A percentile compares a stretch with the other conserved stretches of the same genome.
These are phyloP conservation scores for Pichia deserticola DNA, from an alignment of 805 yeast species.

Conservation along the genomic window DNA sequence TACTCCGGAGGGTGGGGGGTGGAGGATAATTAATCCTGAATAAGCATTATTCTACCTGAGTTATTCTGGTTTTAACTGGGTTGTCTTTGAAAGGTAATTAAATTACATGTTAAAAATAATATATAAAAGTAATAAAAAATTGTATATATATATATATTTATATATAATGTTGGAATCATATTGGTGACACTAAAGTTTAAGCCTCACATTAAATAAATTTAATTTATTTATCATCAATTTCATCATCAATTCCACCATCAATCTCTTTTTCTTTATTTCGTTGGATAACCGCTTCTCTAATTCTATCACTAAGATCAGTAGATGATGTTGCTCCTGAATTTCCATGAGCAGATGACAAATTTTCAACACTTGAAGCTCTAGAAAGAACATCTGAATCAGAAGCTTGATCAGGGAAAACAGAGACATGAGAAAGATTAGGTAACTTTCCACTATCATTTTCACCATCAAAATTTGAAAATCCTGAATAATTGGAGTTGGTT, in stretches of 20 bases:
- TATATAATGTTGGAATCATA: too few species aligned
- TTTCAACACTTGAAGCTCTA: slow-evolving; percentile 1
- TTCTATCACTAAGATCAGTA: slow-evolving; percentile 11
- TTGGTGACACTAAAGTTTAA: too few species aligned
- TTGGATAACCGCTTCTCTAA: slow-evolving; percentile 21
- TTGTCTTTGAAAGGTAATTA: too few species aligned
- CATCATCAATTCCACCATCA: slow-evolving; percentile 2
- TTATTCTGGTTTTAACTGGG: too few species aligned
- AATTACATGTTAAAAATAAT: too few species aligned
- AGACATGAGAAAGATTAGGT: slow-evolving; percentile 27
- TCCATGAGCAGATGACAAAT: neutral
- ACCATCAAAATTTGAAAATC: slow-evolving; percentile 20
- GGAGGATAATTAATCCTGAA: too few species aligned
- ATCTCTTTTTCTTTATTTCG: slow-evolving; percentile 16
- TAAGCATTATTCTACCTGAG: too few species aligned
- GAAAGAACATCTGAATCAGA: slow-evolving; percentile 12
- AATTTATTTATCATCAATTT: neutral
- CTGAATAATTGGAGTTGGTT: slow-evolving; percentile 21
- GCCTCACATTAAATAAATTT: too few species aligned
- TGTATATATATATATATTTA: too few species aligned
- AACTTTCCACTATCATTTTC: slow-evolving; percentile 11
- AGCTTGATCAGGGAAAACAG: slow-evolving; percentile 29
- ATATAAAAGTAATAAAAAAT: too few species aligned
- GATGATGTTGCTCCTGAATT: slow-evolving; percentile 3
- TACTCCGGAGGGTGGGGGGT: too few species aligned